Conservation (phyloP, 164 flowering plant genomes). For the Pachysandra terminalis region DNA sequence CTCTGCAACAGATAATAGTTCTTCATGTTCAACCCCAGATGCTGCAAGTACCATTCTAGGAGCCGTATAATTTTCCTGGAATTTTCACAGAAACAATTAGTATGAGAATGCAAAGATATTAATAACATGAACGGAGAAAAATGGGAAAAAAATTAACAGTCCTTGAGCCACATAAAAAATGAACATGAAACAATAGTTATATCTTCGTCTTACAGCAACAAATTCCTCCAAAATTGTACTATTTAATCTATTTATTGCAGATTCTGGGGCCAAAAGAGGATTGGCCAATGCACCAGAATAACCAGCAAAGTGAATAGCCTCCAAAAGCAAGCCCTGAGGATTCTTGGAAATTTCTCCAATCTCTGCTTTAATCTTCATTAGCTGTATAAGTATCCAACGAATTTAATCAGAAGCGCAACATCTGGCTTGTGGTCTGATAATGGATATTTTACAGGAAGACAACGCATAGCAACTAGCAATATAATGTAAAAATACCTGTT, state of each 20-base stretch:
- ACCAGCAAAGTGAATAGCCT: conserved; percentile 88
- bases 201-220: conserved; percentile 52
- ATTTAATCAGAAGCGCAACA: conserved; percentile 5
- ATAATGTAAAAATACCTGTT: conserved; percentile 51
- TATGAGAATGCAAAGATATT: conserved; percentile 8
- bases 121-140: not conserved
- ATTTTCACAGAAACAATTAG: conserved; percentile 11
- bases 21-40: conserved; percentile 91
- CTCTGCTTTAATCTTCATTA: conserved; percentile 66
- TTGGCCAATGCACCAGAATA: conserved; percentile 77
- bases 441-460: not conserved
- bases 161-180: not conserved
- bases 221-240: conserved; percentile 66
- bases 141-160: too few species aligned
- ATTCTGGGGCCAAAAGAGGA: conserved; percentile 78
- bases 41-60: conserved; percentile 91
- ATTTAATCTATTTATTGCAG: conserved; percentile 53
- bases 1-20: conserved; percentile 63
- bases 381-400: conserved; percentile 37
- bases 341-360: conserved; percentile 62
- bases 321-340: conserved; percentile 78
- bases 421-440: not conserved
- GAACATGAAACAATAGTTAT: not conserved
- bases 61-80: conserved; percentile 82
- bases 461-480: not conserved